A percentile compares a stretch with the other conserved stretches of the same genome.
These are phyloP conservation scores for Melastoma malabathricum DNA, from an alignment of 345 rosid species.

Conservation along the genomic window DNA sequence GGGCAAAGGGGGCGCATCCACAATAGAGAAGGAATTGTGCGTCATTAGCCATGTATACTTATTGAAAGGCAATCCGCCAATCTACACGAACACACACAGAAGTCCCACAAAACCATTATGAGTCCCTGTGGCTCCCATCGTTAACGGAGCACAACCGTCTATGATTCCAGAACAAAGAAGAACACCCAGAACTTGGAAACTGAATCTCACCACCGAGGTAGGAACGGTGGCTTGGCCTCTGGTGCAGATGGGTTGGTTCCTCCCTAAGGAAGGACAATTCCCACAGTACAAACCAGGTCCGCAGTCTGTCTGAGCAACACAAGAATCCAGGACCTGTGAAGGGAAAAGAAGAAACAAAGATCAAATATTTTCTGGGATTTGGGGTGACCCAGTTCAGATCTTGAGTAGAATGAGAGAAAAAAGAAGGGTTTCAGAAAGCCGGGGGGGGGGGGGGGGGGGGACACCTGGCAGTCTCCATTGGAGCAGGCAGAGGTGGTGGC, in stretches of 20 bases:
- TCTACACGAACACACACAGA: slow-evolving; percentile 18
- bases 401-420: neutral
- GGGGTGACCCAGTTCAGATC: slow-evolving; percentile 8
- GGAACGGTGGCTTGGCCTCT: slow-evolving; percentile 80
- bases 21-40: slow-evolving; percentile 86
- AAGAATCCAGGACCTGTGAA: slow-evolving; percentile 54
- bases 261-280: slow-evolving; percentile 61
- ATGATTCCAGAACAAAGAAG: neutral
- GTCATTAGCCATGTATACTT: slow-evolving; percentile 93
- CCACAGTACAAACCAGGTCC: slow-evolving; percentile 76
- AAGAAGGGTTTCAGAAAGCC: neutral
- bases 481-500: slow-evolving; percentile 34
- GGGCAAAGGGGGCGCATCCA: slow-evolving; percentile 66
- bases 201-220: slow-evolving; percentile 51
- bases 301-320: slow-evolving; percentile 58
- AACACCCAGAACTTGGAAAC: slow-evolving; percentile 1
- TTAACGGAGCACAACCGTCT: neutral
- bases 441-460: no score
- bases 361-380: no score
- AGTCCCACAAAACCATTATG: slow-evolving; percentile 3
- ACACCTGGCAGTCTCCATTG: slow-evolving; percentile 71
- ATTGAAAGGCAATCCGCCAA: slow-evolving; percentile 78
- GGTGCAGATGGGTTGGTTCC: slow-evolving; percentile 61
- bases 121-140: neutral
- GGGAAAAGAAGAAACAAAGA: no score